Conservation (phyloP, 2,329 filamentous ascomycete genomes). For the Fusarium ramigenum region DNA sequence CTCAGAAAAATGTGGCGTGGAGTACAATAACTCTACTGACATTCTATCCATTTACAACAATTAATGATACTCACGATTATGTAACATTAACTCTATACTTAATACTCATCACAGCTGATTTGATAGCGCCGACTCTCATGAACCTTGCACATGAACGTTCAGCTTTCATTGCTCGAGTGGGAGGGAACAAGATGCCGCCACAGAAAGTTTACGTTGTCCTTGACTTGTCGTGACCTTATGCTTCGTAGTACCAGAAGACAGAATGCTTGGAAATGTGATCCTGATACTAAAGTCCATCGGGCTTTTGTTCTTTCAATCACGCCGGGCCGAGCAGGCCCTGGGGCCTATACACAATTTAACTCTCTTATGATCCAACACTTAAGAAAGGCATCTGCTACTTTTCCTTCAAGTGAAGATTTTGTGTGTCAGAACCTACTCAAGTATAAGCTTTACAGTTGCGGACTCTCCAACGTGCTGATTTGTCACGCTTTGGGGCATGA, state of each 20-base stretch:
- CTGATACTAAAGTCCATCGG: too few relatives aligned
- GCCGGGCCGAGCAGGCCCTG: neutral
- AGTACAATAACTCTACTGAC: slow-evolving; percentile 38
- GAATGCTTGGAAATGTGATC: neutral
- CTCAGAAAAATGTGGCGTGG: slow-evolving; percentile 36
- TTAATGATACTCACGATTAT: neutral
- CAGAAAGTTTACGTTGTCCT: neutral
- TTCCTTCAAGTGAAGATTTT: rapidly evolving
- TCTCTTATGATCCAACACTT: neutral
- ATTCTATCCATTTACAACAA: slow-evolving; percentile 34
- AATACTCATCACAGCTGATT: neutral
- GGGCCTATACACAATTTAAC: neutral
- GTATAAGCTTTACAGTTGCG: neutral
- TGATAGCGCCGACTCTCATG: neutral
- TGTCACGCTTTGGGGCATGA: neutral
- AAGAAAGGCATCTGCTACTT: neutral
- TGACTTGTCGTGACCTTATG: rapidly evolving
- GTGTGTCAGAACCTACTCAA: neutral
- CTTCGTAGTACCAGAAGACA: neutral
- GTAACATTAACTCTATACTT: neutral
- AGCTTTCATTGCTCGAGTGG: neutral
- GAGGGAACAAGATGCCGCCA: rapidly evolving
- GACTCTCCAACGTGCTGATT: neutral
- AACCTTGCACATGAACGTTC: too few relatives aligned
- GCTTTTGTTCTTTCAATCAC: neutral